Evolutionary conservation across 768 basidiomycete genomes (phyloP).

Genomic region (Rhodotorula graminis): DNA sequence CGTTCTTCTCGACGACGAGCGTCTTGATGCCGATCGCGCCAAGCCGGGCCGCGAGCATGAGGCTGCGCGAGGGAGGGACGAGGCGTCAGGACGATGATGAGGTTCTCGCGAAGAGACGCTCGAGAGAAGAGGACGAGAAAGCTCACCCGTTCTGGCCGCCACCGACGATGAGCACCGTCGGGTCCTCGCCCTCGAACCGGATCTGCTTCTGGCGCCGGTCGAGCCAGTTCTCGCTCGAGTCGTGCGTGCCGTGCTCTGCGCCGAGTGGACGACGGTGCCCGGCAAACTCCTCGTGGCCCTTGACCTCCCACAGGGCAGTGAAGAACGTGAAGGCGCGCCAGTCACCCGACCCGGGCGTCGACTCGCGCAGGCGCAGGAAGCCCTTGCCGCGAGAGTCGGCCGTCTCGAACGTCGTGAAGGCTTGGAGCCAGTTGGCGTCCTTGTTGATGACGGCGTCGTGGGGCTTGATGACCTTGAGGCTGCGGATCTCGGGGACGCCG

Average conservation of each 20-base stretch:
- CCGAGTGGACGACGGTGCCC: conserved; percentile 38
- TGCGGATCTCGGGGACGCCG: conserved; percentile 35
- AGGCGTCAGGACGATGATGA: too few relatives aligned
- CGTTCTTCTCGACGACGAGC: conserved; percentile 62
- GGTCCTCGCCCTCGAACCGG: conserved; percentile 55
- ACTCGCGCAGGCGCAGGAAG: conserved; percentile 37
- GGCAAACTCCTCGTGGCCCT: conserved; percentile 38
- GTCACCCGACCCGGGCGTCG: conserved; percentile 25
- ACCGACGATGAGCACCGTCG: conserved; percentile 55
- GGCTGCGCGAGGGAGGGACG: too few relatives aligned
- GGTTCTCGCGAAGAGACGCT: too few relatives aligned
- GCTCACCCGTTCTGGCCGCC: conserved; percentile 55
- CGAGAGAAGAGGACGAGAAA: too few relatives aligned
- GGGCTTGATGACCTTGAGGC: conserved; percentile 22
- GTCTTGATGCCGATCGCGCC: conserved; percentile 57
- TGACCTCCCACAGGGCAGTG: conserved; percentile 40
- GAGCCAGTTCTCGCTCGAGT: conserved; percentile 51
- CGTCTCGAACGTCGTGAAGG: conserved; percentile 41
- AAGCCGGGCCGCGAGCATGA: conserved; percentile 62
- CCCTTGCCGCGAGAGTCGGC: conserved; percentile 36
- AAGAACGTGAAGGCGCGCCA: conserved; percentile 42
- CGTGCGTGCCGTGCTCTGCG: conserved; percentile 40
- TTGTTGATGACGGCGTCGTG: conserved; percentile 35
- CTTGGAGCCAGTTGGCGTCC: conserved; percentile 38
- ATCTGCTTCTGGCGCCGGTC: conserved; percentile 50